Conservation (phyloP, 805 yeast genomes). For the Priceomyces melissophilus region DNA sequence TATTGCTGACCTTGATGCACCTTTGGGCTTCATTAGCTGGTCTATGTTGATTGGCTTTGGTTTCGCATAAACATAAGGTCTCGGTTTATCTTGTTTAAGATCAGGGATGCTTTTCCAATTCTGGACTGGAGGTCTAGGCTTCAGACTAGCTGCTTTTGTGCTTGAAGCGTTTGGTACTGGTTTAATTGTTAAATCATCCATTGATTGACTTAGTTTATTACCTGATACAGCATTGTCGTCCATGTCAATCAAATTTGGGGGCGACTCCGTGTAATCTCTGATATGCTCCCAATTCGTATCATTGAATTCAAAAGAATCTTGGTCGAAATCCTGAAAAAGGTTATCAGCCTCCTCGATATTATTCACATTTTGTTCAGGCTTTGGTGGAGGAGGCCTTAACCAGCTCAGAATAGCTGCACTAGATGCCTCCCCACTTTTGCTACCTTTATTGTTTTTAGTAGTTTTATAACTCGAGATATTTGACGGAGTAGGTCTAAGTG, state of each 20-base stretch:
- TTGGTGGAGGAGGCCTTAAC: slow-evolving; percentile 18
- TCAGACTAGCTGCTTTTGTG: slow-evolving; percentile 11
- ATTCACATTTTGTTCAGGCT: slow-evolving; percentile 1
- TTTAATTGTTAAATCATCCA: slow-evolving; percentile 22
- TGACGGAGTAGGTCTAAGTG: slow-evolving; percentile 20
- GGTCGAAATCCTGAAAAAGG: slow-evolving; percentile 39
- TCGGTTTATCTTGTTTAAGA: slow-evolving; percentile 10
- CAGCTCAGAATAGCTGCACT: slow-evolving; percentile 30
- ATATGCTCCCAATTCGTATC: slow-evolving; percentile 26
- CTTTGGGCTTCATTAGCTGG: slow-evolving; percentile 24
- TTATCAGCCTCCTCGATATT: slow-evolving; percentile 14
- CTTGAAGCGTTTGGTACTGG: slow-evolving; percentile 6
- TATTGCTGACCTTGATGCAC: not conserved
- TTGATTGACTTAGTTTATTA: slow-evolving; percentile 10
- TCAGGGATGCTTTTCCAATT: slow-evolving; percentile 24
- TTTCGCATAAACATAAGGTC: slow-evolving; percentile 31
- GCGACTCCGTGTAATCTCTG: slow-evolving; percentile 13
- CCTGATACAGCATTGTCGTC: slow-evolving; percentile 35
- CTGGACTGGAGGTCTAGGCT: slow-evolving; percentile 15
- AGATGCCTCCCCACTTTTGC: slow-evolving; percentile 18
- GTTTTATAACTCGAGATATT: slow-evolving; percentile 9
- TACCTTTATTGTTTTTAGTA: slow-evolving; percentile 7
- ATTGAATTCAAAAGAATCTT: slow-evolving; percentile 22
- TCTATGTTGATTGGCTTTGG: slow-evolving; percentile 38
- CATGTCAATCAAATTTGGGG: slow-evolving; percentile 58